Conservation (phyloP, 208 protist species). For the Leishmania arabica region DNA sequence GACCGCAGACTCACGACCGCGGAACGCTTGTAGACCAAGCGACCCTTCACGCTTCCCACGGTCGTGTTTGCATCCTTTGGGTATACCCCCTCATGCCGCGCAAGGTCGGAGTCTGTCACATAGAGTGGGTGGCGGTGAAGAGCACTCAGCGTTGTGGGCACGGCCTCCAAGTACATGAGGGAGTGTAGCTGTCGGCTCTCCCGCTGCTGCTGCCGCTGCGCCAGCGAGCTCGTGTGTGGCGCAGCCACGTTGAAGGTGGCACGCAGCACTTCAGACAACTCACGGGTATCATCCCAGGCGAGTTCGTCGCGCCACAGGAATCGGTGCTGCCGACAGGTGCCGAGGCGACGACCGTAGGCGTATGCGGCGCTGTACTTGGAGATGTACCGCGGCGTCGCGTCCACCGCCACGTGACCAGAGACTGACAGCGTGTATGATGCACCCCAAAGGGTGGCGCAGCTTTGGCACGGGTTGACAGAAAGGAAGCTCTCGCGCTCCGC, state of each 20-base stretch:
- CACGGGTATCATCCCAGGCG: constrained; percentile 79
- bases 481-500: constrained; percentile 74
- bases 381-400: constrained; percentile 84
- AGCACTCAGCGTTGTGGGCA: constrained; percentile 79
- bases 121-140: constrained; percentile 86
- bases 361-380: constrained; percentile 79
- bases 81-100: constrained; percentile 80
- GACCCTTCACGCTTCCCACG: constrained; percentile 83
- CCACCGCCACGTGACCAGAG: constrained; percentile 63
- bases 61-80: constrained; percentile 78
- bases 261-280: constrained; percentile 73
- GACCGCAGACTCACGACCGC: constrained; percentile 81
- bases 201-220: constrained; percentile 38
- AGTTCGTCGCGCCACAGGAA: constrained; percentile 82
- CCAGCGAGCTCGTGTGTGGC: constrained; percentile 21
- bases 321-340: constrained; percentile 53
- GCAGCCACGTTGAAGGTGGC: constrained; percentile 46
- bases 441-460: constrained; percentile 79
- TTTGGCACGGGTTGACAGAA: constrained; percentile 81
- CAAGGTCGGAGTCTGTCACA: constrained; percentile 79
- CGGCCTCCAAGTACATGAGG: constrained; percentile 78
- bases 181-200: constrained; percentile 77
- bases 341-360: constrained; percentile 56
- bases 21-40: constrained; percentile 88
- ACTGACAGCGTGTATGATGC: constrained; percentile 85